Evolutionary conservation across 176 grass and related monocot species (phyloP), one percentile per base, ranked within the genome.

Genomic region (Pontederia paniculata): DNA sequence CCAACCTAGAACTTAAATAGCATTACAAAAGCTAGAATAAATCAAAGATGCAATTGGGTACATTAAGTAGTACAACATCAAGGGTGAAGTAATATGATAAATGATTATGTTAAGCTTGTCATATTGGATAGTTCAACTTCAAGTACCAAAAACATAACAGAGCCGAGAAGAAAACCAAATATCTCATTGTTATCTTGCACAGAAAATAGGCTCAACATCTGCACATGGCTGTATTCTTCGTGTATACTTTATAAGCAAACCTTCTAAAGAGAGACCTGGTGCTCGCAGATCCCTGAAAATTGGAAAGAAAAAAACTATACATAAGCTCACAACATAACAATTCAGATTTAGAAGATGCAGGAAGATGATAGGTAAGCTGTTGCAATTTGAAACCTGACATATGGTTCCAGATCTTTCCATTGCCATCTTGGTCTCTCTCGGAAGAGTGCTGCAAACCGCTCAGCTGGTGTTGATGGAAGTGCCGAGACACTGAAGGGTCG

Each of bases 201-300:
- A 90, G 21, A 97, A 97, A 75, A 81, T 81, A 14, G 91, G 86
- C 12, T 86, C 91, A 1, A 56, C 68, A 9, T 90, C 83, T 50
- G 91, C 80, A 7, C 44, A 86, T 61, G 86, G 82, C 17, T 97
- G 91, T 4, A 73, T 83, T 76, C 74, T 73, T 81, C 91, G 78
- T 12, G 91, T 83, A 43, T 90, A 87, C 74, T 97, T 97, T 42
- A 97, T 90, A n/a, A 97, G 85, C 75, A 97, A 67, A 49, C 91
- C 86, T 90, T 97, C 91, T 10, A 70, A 86, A 50, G 91, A 97
- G 1, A 76, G 17, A 50, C 80, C 86, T 18, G 91, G 86, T n/a
- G 84, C 53, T 0, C 72, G 53, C 73, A 90, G 66, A 52, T 90
- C 80, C 77, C 91, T 97, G 58, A 16, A 66, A 37, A 21, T 47